Base-by-base conservation (phyloP, 2,329 filamentous ascomycete species). In the Pseudodiploospora longispora region DNA sequence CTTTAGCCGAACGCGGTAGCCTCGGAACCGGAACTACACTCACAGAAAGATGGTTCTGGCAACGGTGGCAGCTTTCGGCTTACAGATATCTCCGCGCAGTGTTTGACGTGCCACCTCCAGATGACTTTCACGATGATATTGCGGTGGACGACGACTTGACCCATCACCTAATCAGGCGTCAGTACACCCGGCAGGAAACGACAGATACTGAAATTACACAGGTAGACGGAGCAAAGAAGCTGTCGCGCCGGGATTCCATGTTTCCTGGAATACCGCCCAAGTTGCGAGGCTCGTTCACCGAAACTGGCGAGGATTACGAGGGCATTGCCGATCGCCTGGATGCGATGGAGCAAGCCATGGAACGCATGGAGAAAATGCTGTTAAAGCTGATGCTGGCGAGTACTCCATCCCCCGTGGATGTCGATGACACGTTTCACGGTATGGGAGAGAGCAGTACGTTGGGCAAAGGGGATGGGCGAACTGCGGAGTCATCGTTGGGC, bases 31-130 rank as follows among this genome's bases (percentile, higher is more conserved):
- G 54, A 44, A 43, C 43, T 34, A 53, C 55, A 8, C 50, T 49
- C 40, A 54, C 53, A 30, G 59, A 46, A 49, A 68, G 61, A 35
- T 71, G 69, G 50, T 83, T 85, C 55, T 86, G 82, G 78, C 76
- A 82, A 52, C 78, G 75, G 59, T 82, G 76, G 67, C 73, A 76
- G 38, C 78, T 89, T 57, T 83, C 80, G 6, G 80, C 80, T 6
- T 83, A 88, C 59, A 76, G 82, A 19, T 84, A 87, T 57, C 71
- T 89, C 31, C 77, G 83, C 38, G 76, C 81, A 8, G 85, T 88
- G 2, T 89, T 89, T 50, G 80, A 87, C 41, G 71, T 82, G 28
- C 74, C 83, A 35, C 82, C 83, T 5, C 84, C 85, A 2, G 75
- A 83, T 40, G 69, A 68, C 30, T 70, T 80, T 4, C 67, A 74